These are phyloP conservation scores for Saccharomycopsis sp. DNA, from an alignment of 805 yeast genomes.

Conservation along the genomic window DNA sequence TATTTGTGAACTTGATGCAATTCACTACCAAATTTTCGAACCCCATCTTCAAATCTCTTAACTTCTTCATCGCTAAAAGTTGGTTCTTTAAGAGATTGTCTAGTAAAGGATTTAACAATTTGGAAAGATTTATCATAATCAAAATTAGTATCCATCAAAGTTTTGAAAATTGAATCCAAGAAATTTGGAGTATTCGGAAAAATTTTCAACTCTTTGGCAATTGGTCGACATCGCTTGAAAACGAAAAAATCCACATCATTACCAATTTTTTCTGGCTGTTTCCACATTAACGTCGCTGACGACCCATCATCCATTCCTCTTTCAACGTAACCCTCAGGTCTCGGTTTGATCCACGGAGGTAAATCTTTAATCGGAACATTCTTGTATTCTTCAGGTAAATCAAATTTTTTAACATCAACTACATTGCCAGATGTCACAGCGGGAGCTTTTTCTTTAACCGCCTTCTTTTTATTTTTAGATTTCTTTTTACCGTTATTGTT, in stretches of 20 bases:
- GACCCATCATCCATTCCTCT: constrained; percentile 65
- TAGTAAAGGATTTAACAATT: constrained; percentile 41
- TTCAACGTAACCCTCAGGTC: constrained; percentile 76
- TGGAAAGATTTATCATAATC: constrained; percentile 43
- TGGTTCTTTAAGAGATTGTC: constrained; percentile 67
- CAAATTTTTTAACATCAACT: constrained; percentile 22
- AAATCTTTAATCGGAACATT: constrained; percentile 38
- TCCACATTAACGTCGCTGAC: constrained; percentile 67
- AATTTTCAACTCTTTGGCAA: constrained; percentile 50
- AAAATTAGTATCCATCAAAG: constrained; percentile 45
- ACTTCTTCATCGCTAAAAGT: constrained; percentile 60
- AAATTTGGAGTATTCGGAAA: constrained; percentile 71
- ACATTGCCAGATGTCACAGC: no score
- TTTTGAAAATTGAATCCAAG: constrained; percentile 61
- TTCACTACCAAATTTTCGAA: constrained; percentile 68
- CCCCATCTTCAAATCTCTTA: constrained; percentile 65
- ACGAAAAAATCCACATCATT: constrained; percentile 48
- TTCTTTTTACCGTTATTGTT: constrained; percentile 17
- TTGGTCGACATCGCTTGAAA: constrained; percentile 39
- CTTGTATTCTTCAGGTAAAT: constrained; percentile 42
- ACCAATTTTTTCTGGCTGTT: constrained; percentile 31
- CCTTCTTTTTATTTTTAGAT: constrained; percentile 9
- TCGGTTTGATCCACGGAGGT: constrained; percentile 72
- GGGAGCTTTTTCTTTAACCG: constrained; percentile 11
- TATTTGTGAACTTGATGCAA: constrained; percentile 62